These are phyloP conservation scores for Limonium bicolor DNA, from an alignment of 148 eudicot genomes.

Conservation along the genomic window DNA sequence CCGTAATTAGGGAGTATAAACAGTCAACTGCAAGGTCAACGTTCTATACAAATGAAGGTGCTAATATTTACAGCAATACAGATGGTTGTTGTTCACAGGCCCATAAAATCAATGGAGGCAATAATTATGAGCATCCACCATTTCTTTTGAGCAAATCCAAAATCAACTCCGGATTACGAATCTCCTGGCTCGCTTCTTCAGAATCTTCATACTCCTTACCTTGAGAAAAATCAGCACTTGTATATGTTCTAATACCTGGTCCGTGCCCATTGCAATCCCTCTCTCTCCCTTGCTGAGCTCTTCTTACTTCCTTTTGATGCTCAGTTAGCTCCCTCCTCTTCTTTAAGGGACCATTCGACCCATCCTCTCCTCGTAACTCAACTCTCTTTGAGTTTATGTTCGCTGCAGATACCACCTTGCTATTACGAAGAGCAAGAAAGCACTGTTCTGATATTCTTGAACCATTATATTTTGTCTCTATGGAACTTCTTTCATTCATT, in stretches of 20 bases:
- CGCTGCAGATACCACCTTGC: constrained; percentile 22
- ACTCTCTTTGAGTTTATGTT: constrained; percentile 60
- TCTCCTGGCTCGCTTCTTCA: constrained; percentile 53
- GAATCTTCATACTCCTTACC: constrained; percentile 55
- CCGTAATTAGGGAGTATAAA: no score
- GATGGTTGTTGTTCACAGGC: no score
- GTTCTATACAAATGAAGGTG: no score
- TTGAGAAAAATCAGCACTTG: constrained; percentile 64
- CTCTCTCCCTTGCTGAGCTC: constrained; percentile 70
- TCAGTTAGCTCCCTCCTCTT: constrained; percentile 53
- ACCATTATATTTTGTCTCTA: constrained; percentile 24
- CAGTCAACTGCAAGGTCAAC: no score
- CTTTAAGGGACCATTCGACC: constrained; percentile 14
- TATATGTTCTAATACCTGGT: constrained; percentile 71
- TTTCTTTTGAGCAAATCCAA: constrained; percentile 46
- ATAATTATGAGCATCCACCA: no score
- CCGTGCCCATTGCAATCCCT: constrained; percentile 66
- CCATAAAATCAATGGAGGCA: no score
- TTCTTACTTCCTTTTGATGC: constrained; percentile 84
- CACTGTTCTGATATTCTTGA: constrained; percentile 1
- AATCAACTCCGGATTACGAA: constrained; percentile 41
- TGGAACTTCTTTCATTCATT: no score
- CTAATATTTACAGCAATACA: no score
- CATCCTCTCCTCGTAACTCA: constrained; percentile 19
- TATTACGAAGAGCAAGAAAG: constrained; percentile 9